Evolutionary conservation across 78 protist species (phyloP), one percentile per base, ranked within the genome.

Genomic region (Cavenderia fasciculata): DNA sequence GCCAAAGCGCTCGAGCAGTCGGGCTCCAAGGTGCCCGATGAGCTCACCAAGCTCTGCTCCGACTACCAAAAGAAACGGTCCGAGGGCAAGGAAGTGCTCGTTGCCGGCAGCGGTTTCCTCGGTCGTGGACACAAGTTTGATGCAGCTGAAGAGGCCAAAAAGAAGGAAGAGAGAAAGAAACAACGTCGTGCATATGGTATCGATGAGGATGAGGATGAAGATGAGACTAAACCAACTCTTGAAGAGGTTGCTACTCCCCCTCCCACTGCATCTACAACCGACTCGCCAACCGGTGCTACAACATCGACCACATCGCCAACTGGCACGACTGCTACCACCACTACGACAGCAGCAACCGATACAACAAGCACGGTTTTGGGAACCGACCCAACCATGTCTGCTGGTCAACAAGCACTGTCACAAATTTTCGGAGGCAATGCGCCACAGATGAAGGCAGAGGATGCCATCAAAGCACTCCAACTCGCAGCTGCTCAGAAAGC

Each of bases 101-200:
- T 57, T 6, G 78, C 91, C n/a, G 43, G 84, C 6, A 41, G 87
- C 4, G 93, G 97, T 38, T 93, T 59, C 61, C 78, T 92, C 12
- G 97, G 98, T 40, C 52, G 82, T 27, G 96, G 97, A 34, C 96
- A 91, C 91, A 89, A 88, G 52, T 96, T 95, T 47, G 78, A 59
- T 62, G 92, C 90, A 29, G 66, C 61, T 5, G 88, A 82, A 68
- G 88, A 72, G 14, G 59, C 38, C 19, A 57, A 44, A 25, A 85
- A 84, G 62, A 57, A 23, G 0, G 59, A 56, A 33, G 93, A 73
- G 44, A 57, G 94, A 33, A 93, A 63, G 77, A 56, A 33, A 36
- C 77, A 54, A 47, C 51, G 41, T 54, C 62, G 49, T 3, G 71
- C 65, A 18, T 79, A 74, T 38, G 94, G 85, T 29, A 66, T 93